A percentile compares a stretch with the other conserved stretches of the same genome.
These are phyloP conservation scores for Lactarius vividus DNA, from an alignment of 768 basidiomycete species.

Conservation along the genomic window DNA sequence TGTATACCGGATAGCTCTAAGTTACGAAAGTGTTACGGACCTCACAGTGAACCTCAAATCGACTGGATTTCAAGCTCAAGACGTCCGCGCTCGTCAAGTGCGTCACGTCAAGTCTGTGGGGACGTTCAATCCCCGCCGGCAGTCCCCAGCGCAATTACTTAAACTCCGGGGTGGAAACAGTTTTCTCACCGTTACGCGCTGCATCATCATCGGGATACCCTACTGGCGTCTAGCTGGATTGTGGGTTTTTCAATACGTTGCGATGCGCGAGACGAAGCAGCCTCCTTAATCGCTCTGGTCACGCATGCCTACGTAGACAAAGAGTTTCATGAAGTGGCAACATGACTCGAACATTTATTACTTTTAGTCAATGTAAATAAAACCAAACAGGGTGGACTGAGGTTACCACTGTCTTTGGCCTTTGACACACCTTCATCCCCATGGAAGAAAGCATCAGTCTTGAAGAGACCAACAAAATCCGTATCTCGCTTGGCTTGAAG, in stretches of 20 bases:
- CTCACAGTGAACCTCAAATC: too few species aligned
- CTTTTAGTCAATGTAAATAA: slow-evolving; percentile 6
- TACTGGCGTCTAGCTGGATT: slow-evolving; percentile 61
- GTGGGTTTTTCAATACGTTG: slow-evolving; percentile 37
- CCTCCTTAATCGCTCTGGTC: slow-evolving; percentile 86
- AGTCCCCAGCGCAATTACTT: slow-evolving; percentile 17
- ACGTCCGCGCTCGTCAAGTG: too few species aligned
- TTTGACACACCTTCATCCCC: not conserved
- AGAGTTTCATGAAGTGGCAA: slow-evolving; percentile 89
- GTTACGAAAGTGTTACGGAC: too few species aligned
- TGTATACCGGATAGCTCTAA: too few species aligned
- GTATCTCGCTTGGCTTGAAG: slow-evolving; percentile 89
- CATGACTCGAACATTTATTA: slow-evolving; percentile 32
- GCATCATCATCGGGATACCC: slow-evolving; percentile 46
- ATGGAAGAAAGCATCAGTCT: slow-evolving; percentile 89
- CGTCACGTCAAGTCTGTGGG: too few species aligned
- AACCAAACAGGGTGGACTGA: not conserved
- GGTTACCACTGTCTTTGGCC: not conserved
- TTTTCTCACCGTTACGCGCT: slow-evolving; percentile 41
- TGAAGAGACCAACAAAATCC: slow-evolving; percentile 95
- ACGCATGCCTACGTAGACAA: slow-evolving; percentile 62
- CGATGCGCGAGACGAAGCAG: slow-evolving; percentile 51
- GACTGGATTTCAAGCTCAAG: too few species aligned
- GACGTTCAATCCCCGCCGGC: slow-evolving; percentile 33
- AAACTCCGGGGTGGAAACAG: slow-evolving; percentile 20